phyloP scores from a whole-genome alignment of 148 eudicot species.

The Dysphania ambrosioides region DNA sequence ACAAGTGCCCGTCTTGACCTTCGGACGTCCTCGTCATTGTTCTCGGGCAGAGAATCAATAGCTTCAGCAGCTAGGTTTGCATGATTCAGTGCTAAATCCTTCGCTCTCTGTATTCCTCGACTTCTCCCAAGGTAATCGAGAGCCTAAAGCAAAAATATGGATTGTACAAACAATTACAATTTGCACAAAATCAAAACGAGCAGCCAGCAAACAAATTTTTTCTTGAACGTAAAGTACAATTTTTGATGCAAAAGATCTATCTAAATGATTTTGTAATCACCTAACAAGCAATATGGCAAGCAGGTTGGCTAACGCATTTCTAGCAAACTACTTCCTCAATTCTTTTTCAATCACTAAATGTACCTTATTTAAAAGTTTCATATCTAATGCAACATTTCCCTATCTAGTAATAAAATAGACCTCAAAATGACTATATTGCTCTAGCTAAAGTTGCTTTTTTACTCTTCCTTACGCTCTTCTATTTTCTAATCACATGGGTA shows the following conservation, averaged over 20 bases:
- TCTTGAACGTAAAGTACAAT: neutral
- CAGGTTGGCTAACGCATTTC: neutral
- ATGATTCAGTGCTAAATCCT: slow-evolving; percentile 75
- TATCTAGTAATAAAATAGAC: too few relatives aligned
- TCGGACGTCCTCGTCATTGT: slow-evolving; percentile 63
- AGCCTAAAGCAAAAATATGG: slow-evolving; percentile 40
- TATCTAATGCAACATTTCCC: too few relatives aligned
- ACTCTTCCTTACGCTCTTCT: too few relatives aligned
- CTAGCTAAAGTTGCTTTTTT: too few relatives aligned
- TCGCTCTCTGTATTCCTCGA: slow-evolving; percentile 72
- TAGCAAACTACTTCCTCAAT: too few relatives aligned
- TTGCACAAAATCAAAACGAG: neutral
- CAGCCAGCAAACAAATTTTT: neutral
- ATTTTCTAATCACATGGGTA: too few relatives aligned
- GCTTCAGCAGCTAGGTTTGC: slow-evolving; percentile 76
- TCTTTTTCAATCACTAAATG: too few relatives aligned
- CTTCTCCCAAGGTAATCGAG: slow-evolving; percentile 80
- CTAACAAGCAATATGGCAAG: neutral
- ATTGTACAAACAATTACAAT: neutral
- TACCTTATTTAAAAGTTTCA: too few relatives aligned
- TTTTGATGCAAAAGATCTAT: neutral
- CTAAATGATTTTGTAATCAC: neutral
- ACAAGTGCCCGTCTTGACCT: slow-evolving; percentile 82
- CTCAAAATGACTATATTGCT: too few relatives aligned
- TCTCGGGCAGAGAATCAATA: slow-evolving; percentile 71